Evolutionary conservation across 495 filamentous ascomycete species (phyloP).

Genomic region (Choiromyces venosus): DNA sequence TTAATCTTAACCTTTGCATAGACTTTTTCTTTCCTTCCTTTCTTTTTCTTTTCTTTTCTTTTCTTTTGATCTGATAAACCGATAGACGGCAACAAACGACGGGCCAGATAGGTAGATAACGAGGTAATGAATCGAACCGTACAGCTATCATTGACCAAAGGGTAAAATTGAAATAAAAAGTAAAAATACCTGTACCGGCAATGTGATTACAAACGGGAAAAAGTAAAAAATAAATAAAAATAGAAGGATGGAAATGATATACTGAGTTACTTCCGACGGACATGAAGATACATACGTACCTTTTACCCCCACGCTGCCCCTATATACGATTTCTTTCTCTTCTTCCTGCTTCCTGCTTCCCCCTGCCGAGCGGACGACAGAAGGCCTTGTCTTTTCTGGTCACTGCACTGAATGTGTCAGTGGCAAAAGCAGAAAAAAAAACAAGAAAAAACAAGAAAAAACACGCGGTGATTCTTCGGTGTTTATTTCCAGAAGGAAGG

Average conservation of each 20-base stretch:
- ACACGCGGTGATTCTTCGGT: not conserved
- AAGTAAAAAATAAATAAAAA: not conserved
- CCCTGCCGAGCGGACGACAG: no score
- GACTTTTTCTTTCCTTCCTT: no score
- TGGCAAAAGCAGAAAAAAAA: not conserved
- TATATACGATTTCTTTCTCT: not conserved
- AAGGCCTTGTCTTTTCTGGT: not conserved
- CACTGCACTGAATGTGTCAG: no score
- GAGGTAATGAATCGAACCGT: not conserved
- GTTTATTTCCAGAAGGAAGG: not conserved
- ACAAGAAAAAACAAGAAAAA: not conserved
- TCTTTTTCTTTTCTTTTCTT: not conserved
- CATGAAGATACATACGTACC: no score
- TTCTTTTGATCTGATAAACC: not conserved
- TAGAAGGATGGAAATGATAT: not conserved
- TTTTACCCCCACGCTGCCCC: no score
- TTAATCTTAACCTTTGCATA: conserved; percentile 28
- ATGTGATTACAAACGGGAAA: not conserved
- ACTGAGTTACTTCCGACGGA: no score
- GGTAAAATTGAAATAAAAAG: not conserved
- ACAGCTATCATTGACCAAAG: not conserved
- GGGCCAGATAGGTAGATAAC: not conserved
- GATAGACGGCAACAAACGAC: not conserved
- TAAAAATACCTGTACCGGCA: not conserved
- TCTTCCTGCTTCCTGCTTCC: not conserved